Evolutionary conservation across 2,329 filamentous ascomycete species (phyloP).

Genomic region (Arthrobotrys sphaeroides): DNA sequence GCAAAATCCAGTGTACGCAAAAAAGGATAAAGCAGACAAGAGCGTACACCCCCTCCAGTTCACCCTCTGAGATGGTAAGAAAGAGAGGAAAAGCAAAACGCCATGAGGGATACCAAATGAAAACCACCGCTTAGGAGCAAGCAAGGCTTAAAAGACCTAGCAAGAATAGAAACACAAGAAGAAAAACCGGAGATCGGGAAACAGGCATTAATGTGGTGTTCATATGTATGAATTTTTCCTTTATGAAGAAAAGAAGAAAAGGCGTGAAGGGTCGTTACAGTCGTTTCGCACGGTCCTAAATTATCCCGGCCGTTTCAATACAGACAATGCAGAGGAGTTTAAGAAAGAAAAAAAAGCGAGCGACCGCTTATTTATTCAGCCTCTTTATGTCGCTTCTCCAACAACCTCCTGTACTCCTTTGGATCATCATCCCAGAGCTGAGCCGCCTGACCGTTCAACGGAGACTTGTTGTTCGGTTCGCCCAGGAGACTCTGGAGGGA

Average conservation of each 20-base stretch:
- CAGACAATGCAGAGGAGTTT: neutral
- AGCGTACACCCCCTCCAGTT: constrained; percentile 3
- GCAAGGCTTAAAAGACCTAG: constrained; percentile 16
- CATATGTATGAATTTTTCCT: neutral
- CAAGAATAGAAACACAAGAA: neutral
- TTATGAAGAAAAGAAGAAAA: neutral
- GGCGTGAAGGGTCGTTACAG: constrained; percentile 18
- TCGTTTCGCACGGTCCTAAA: constrained; percentile 17
- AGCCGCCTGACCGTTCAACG: constrained; percentile 93
- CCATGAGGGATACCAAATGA: constrained; percentile 10
- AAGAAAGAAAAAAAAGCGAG: neutral
- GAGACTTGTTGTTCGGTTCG: constrained; percentile 96
- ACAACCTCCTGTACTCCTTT: constrained; percentile 82
- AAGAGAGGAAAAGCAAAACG: neutral
- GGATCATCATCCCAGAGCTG: constrained; percentile 92
- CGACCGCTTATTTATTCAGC: constrained; percentile 64
- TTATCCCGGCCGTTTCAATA: neutral
- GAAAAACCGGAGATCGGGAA: neutral
- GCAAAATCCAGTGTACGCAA: too few species aligned
- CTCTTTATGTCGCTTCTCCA: constrained; percentile 72
- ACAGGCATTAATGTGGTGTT: neutral
- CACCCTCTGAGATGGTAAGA: too few species aligned
- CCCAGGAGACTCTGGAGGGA: constrained; percentile 94
- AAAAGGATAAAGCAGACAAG: neutral
- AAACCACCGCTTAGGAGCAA: constrained; percentile 8